phyloP scores from a whole-genome alignment of 805 yeast species.

The Hanseniaspora vineae region DNA sequence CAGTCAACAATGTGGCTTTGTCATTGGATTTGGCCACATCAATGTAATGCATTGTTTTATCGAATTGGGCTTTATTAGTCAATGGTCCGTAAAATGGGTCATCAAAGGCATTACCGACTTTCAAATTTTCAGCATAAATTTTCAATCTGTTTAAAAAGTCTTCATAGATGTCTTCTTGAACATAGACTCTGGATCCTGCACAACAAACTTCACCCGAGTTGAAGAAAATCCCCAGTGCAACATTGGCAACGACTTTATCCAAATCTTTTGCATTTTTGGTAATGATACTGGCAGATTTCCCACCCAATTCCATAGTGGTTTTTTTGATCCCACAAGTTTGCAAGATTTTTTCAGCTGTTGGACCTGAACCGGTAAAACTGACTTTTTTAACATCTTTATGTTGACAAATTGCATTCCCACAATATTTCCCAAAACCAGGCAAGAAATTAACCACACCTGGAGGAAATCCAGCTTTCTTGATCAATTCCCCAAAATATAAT shows the following conservation, averaged over 20 bases:
- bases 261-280: conserved; percentile 52
- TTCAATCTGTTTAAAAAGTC: conserved; percentile 47
- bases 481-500: conserved; percentile 48
- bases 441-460: conserved; percentile 70
- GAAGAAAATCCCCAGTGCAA: conserved; percentile 67
- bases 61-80: conserved; percentile 54
- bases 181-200: conserved; percentile 81
- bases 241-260: conserved; percentile 48
- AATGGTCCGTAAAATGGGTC: conserved; percentile 67
- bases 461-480: conserved; percentile 70
- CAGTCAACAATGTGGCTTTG: conserved; percentile 62
- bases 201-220: conserved; percentile 92
- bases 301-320: conserved; percentile 76
- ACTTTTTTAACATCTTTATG: conserved; percentile 65
- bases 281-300: conserved; percentile 80
- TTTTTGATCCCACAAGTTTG: conserved; percentile 67
- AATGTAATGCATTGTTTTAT: conserved; percentile 50
- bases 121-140: conserved; percentile 33
- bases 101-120: conserved; percentile 72
- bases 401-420: conserved; percentile 57
- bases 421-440: conserved; percentile 67
- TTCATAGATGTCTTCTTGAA: conserved; percentile 63
- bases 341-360: conserved; percentile 66
- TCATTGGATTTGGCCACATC: conserved; percentile 45
- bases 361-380: conserved; percentile 85